Conservation (phyloP, 2,329 filamentous ascomycete species). For the Scedosporium apiospermum region DNA sequence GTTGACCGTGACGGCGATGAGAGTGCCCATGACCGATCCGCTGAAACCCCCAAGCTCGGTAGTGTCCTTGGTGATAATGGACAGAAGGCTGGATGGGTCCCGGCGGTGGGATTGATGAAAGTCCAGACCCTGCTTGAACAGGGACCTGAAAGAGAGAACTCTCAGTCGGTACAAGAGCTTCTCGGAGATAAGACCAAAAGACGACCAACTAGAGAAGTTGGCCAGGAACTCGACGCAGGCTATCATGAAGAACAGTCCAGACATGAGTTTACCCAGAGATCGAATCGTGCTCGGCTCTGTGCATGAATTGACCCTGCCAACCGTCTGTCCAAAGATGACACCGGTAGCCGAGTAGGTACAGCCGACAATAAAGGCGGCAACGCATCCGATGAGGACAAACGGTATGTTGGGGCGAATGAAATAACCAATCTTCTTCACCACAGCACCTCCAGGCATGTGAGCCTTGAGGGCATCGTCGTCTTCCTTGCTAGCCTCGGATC, state of each 20-base stretch:
- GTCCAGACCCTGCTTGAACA: conserved; percentile 57
- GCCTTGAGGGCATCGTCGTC: conserved; percentile 22
- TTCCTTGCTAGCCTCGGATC: conserved; percentile 25
- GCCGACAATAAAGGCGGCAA: conserved; percentile 44
- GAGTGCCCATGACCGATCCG: conserved; percentile 59
- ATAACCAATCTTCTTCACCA: conserved; percentile 25
- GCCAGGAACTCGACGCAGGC: conserved; percentile 36
- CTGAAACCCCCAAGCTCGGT: conserved; percentile 58
- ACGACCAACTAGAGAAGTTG: conserved; percentile 47
- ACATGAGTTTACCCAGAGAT: conserved; percentile 35
- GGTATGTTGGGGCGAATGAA: conserved; percentile 29
- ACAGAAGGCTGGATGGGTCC: conserved; percentile 51
- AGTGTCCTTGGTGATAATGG: conserved; percentile 60
- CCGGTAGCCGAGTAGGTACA: conserved; percentile 43
- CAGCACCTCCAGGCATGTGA: conserved; percentile 28
- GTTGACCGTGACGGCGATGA: conserved; percentile 60
- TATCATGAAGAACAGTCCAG: conserved; percentile 46
- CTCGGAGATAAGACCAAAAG: conserved; percentile 44
- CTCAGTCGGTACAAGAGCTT: conserved; percentile 55
- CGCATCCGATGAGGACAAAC: conserved; percentile 28
- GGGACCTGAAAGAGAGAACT: conserved; percentile 52
- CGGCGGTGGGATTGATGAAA: conserved; percentile 62
- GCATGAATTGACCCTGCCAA: conserved; percentile 37
- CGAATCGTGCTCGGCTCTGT: conserved; percentile 27
- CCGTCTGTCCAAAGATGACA: conserved; percentile 35